Evolutionary conservation across 225 moss, liverwort and hornwort species (phyloP), one percentile per base, ranked within the genome.

Genomic region (Marchantia polymorpha): DNA sequence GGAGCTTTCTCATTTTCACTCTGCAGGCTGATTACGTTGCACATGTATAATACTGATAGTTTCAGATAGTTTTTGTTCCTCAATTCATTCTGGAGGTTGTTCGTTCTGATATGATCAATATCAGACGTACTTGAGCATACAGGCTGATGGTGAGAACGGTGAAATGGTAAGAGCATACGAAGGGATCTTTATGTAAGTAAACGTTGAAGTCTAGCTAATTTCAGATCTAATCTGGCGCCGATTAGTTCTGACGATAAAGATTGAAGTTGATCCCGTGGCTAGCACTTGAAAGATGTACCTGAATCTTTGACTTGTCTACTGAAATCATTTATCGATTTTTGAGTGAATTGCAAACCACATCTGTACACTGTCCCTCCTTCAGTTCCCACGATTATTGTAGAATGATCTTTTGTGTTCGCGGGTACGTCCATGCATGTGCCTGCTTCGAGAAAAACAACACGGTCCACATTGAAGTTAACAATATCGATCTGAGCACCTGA

Each of bases 371-470:
- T 59, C 10, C 81, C 81, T 51, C 84, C 84, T 73, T 81, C 73
- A 13, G 55, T 78, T 47, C 74, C 78, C 15, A 85, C 75, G 26
- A 85, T 53, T 25, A 81, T 63, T 46, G 82, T 50, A 5, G 30
- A 74, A 52, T 70, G 67, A 25, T 82, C 75, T 52, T 82, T 59
- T 66, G 56, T 9, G 23, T 51, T 78, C 7, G 72, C 19, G 64
- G 81, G 72, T 54, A 84, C 78, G 64, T 63, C 76, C 73, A 85
- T 64, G 69, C 82, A 79, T 75, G 75, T 85, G 15, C 81, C 79
- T 82, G 39, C 12, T 58, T 48, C 10, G 20, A 8, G 7, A n/a
- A 65, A 65, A n/a, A 23, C 63, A 13, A 27, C 14, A 39, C 39
- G 1, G 53, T 39, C 15, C n/a, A 49, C 22, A 29, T 52, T 19